Evolutionary conservation across 2,329 filamentous ascomycete species (phyloP).

Genomic region (Exserohilum turcica): DNA sequence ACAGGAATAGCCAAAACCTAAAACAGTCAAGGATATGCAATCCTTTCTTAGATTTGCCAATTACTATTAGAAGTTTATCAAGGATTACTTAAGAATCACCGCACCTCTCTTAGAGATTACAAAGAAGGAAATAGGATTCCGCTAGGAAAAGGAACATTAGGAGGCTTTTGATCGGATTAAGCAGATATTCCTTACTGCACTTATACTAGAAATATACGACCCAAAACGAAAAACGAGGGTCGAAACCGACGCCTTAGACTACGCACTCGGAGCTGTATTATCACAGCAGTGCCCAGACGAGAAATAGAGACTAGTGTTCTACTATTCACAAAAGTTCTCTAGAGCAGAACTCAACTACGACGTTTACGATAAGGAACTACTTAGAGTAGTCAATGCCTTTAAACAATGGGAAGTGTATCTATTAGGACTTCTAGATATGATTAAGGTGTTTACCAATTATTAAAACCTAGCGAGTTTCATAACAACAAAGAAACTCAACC

Average conservation of each 20-base stretch:
- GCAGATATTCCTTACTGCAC: not conserved
- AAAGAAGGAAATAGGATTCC: not conserved
- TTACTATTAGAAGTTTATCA: constrained; percentile 1
- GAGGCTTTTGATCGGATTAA: too few species aligned
- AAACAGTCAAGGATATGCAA: constrained; percentile 20
- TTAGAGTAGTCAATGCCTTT: too few species aligned
- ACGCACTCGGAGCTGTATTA: too few species aligned
- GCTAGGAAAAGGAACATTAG: not conserved
- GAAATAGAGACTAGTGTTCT: too few species aligned
- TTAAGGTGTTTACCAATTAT: too few species aligned
- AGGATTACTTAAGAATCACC: not conserved
- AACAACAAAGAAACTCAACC: too few species aligned
- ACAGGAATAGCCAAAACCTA: constrained; percentile 26
- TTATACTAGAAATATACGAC: not conserved
- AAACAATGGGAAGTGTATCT: too few species aligned
- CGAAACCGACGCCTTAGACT: too few species aligned
- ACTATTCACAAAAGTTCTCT: constrained; percentile 27
- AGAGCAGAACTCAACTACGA: constrained; percentile 12
- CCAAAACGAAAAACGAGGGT: not conserved
- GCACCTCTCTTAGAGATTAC: not conserved
- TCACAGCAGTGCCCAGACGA: too few species aligned
- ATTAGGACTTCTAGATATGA: too few species aligned
- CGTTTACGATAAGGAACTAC: constrained; percentile 21
- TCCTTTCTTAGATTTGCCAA: not conserved
- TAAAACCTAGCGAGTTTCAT: too few species aligned